Evolutionary conservation across 176 grass and related monocot species (phyloP), one percentile per base, ranked within the genome.

Genomic region (Hsuehochloa calcarea): DNA sequence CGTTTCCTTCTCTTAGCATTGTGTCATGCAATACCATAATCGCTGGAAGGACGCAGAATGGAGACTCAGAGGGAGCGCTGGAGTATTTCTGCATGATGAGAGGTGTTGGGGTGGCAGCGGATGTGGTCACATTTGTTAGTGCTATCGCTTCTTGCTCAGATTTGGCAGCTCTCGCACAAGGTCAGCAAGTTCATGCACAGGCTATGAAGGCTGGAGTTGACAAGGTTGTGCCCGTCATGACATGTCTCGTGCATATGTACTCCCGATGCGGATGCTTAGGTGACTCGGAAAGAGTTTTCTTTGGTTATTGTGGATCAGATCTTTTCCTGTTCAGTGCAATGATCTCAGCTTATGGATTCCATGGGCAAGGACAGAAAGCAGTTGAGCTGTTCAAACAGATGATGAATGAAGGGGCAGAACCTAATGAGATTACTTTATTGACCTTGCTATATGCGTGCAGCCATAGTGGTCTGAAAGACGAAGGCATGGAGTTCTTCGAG

Each of bases 401-500:
- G 90, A 62, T 86, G 27, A 44, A 59, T 68, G 68, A 20, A 40
- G 82, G 74, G 7, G 84, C 31, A 54, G 64, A 85, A 62, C 90
- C 93, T 54, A 94, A 78, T 81, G 90, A 88, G 59, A 49, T 92
- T 73, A 92, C 93, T 66, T 94, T 94, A 74, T 88, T 94, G 85
- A 68, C 82, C 82, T 80, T 94, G 78, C 73, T 94, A 61, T 92
- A 94, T 85, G 90, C 93, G 78, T 94, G 93, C 87, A 92, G 85
- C 69, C 93, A 92, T 80, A 94, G 90, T 72, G 93, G 90, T 65
- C 83, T 92, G 85, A 88, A 92, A 89, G 82, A 92, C 5, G 64
- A 92, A 65, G 90, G 87, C 20, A 68, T 85, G 63, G 23, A 83
- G 10, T 88, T 68, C 78, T 90, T 94, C 63, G 86, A 88, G 67